Percentiles rank a stretch among this genome's conserved stretches.
These are phyloP conservation scores for Plectosphaerella plurivora DNA, from an alignment of 2,329 filamentous ascomycete species.

Conservation along the genomic window DNA sequence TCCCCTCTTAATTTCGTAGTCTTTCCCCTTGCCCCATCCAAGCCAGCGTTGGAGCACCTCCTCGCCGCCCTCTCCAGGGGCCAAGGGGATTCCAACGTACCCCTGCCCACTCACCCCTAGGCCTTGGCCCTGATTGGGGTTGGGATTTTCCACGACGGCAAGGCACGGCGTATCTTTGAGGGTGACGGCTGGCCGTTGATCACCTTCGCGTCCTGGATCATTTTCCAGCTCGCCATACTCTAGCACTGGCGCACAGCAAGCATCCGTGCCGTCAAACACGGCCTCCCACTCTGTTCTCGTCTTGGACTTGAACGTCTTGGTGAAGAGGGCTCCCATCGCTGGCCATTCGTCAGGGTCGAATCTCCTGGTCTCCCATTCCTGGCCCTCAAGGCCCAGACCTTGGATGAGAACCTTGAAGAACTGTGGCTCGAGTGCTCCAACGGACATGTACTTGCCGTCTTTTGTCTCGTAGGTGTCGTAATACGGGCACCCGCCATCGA, in stretches of 20 bases:
- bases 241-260: conserved; percentile 86
- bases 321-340: conserved; percentile 57
- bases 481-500: conserved; percentile 83
- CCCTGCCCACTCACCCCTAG: conserved; percentile 61
- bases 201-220: conserved; percentile 48
- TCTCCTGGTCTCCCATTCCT: conserved; percentile 47
- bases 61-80: conserved; percentile 69
- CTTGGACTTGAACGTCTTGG: conserved; percentile 60
- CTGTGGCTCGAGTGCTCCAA: conserved; percentile 85
- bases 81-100: conserved; percentile 57
- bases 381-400: conserved; percentile 56
- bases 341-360: conserved; percentile 64
- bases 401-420: conserved; percentile 70
- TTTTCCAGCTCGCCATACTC: conserved; percentile 66
- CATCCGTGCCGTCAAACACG: conserved; percentile 86
- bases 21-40: conserved; percentile 67
- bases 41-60: conserved; percentile 66
- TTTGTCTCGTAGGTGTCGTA: conserved; percentile 86
- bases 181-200: conserved; percentile 67
- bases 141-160: conserved; percentile 46
- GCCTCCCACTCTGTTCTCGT: conserved; percentile 76
- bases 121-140: conserved; percentile 55
- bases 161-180: conserved; percentile 65
- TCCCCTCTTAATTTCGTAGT: conserved; percentile 65
- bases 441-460: conserved; percentile 75